Evolutionary conservation across 192 early-diverging fungal species (phyloP).

Genomic region (Backusella macrospora): DNA sequence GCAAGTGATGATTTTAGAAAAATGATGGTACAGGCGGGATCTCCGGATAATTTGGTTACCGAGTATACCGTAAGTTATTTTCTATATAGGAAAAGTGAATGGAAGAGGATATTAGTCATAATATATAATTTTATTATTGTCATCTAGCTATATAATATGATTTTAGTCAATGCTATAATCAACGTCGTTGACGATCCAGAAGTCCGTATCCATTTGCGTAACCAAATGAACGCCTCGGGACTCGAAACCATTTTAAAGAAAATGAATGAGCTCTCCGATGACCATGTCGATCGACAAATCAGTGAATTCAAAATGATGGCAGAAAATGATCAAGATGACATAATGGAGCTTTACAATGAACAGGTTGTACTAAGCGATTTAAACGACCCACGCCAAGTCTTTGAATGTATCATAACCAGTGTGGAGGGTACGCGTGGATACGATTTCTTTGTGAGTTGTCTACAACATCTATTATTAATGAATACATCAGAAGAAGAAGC

Average conservation of each 20-base stretch:
- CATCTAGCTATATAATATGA: slow-evolving; percentile 74
- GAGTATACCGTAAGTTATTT: slow-evolving; percentile 72
- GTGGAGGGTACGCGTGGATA: slow-evolving; percentile 72
- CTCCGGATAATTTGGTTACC: slow-evolving; percentile 67
- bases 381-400: slow-evolving; percentile 74
- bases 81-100: too few relatives aligned
- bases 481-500: slow-evolving; percentile 58
- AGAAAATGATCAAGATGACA: slow-evolving; percentile 55
- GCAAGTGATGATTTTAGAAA: slow-evolving; percentile 73
- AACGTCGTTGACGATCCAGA: slow-evolving; percentile 77
- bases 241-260: slow-evolving; percentile 63
- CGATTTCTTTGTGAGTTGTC: slow-evolving; percentile 72
- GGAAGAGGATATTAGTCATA: too few relatives aligned
- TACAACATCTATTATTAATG: slow-evolving; percentile 75
- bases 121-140: too few relatives aligned
- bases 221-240: slow-evolving; percentile 71
- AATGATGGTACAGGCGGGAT: slow-evolving; percentile 46
- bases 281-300: slow-evolving; percentile 43
- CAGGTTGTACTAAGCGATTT: slow-evolving; percentile 66
- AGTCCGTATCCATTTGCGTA: slow-evolving; percentile 70
- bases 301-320: slow-evolving; percentile 29
- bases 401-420: slow-evolving; percentile 67
- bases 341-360: slow-evolving; percentile 64
- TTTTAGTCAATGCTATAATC: slow-evolving; percentile 75
- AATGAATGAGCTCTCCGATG: slow-evolving; percentile 52